Evolutionary conservation across 495 filamentous ascomycete genomes (phyloP).

Genomic region (Lasiosphaeris hirsuta): DNA sequence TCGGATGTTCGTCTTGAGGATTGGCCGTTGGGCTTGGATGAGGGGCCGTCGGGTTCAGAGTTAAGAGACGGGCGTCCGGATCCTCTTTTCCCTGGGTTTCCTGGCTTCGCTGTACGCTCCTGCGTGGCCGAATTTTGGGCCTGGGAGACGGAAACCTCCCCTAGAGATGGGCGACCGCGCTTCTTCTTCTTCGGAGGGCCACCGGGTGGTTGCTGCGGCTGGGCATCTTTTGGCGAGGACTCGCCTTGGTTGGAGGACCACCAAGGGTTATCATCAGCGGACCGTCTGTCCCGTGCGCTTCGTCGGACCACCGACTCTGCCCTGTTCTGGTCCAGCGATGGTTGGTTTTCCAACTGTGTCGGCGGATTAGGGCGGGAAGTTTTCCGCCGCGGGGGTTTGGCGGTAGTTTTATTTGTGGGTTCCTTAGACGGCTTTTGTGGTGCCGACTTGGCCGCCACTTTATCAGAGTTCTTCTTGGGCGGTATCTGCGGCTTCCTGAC

Average conservation of each 20-base stretch:
- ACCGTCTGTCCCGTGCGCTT: constrained; percentile 18
- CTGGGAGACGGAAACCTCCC: constrained; percentile 23
- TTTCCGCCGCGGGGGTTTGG: too few relatives aligned
- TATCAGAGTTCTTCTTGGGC: not conserved
- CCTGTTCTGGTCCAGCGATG: not conserved
- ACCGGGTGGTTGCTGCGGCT: not conserved
- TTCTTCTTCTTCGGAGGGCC: constrained; percentile 4
- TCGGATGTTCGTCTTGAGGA: not conserved
- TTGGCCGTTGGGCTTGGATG: not conserved
- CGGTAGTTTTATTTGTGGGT: too few relatives aligned
- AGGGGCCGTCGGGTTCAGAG: not conserved
- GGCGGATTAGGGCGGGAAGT: too few relatives aligned
- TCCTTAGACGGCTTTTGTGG: too few relatives aligned
- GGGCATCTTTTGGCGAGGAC: not conserved
- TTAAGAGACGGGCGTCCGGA: not conserved
- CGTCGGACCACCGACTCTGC: constrained; percentile 7
- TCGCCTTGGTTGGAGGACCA: constrained; percentile 6
- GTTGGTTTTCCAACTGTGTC: too few relatives aligned
- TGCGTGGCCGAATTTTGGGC: constrained; percentile 20
- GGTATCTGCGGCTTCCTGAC: not conserved
- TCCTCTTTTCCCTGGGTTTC: constrained; percentile 4
- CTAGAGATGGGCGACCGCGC: constrained; percentile 20
- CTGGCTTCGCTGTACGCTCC: constrained; percentile 14
- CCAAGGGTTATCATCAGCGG: constrained; percentile 14
- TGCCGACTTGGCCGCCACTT: too few relatives aligned